phyloP scores from a whole-genome alignment of 2,329 filamentous ascomycete species.

The Talaromyces islandicus region DNA sequence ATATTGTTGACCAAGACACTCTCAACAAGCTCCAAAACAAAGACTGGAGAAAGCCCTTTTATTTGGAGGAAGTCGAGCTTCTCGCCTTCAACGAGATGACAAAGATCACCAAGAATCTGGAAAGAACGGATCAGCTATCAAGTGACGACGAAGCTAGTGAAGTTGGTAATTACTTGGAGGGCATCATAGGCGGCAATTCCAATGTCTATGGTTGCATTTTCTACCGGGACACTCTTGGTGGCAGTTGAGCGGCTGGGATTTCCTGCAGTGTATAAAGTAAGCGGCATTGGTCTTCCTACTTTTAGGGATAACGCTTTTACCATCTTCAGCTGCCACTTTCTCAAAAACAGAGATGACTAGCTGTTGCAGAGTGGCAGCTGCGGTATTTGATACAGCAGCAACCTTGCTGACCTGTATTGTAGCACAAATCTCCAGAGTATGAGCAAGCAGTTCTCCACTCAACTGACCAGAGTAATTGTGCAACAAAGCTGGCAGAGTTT shows the following conservation, averaged over 20 bases:
- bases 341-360: conserved; percentile 90
- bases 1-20: conserved; percentile 81
- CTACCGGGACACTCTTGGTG: conserved; percentile 62
- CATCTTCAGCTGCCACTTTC: conserved; percentile 77
- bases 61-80: conserved; percentile 76
- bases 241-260: conserved; percentile 45
- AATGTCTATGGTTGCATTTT: conserved; percentile 60
- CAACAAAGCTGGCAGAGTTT: conserved; percentile 79
- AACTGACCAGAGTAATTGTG: conserved; percentile 85
- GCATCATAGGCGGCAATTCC: conserved; percentile 78
- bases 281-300: conserved; percentile 4
- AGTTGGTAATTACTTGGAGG: conserved; percentile 54
- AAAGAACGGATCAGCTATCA: conserved; percentile 12
- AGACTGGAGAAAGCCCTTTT: conserved; percentile 69
- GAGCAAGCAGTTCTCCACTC: conserved; percentile 73
- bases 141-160: conserved; percentile 6
- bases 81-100: conserved; percentile 77
- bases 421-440: conserved; percentile 83
- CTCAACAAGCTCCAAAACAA: conserved; percentile 87
- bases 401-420: conserved; percentile 88
- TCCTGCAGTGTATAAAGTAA: conserved; percentile 12
- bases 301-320: conserved; percentile 40
- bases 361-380: conserved; percentile 92
- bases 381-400: conserved; percentile 88
- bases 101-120: conserved; percentile 81